Percentiles rank a stretch among this genome's conserved stretches.
Evolutionary conservation across 495 filamentous ascomycete genomes (phyloP).

Genomic region (Lophium mytilinum): DNA sequence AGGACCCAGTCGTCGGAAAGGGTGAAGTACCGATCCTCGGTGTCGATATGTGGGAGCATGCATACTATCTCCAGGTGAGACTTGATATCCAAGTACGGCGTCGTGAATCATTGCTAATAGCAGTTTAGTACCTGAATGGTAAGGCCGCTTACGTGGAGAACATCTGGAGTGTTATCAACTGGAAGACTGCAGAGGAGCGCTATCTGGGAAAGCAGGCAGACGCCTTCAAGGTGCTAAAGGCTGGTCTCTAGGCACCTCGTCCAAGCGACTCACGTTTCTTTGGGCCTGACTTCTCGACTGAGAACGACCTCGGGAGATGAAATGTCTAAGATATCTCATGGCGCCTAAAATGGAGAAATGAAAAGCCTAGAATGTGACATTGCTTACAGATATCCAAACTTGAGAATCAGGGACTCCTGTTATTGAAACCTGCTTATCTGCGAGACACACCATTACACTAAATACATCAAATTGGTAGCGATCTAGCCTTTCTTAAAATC

Average conservation of each 20-base stretch:
- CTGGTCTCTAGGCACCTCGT: neutral
- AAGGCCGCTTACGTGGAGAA: conserved; percentile 33
- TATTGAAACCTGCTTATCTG: no score
- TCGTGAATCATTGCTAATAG: neutral
- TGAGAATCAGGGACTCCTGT: no score
- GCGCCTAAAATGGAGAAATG: no score
- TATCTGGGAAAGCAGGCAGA: conserved; percentile 20
- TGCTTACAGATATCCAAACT: no score
- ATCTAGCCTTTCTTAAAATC: no score
- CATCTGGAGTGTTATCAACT: conserved; percentile 34
- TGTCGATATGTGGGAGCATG: conserved; percentile 39
- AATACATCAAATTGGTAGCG: no score
- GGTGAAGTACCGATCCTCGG: conserved; percentile 32
- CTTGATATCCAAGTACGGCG: neutral
- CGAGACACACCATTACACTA: no score
- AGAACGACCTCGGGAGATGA: no score
- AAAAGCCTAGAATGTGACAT: no score
- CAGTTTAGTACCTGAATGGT: conserved; percentile 31
- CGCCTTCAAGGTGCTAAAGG: conserved; percentile 27
- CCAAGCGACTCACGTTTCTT: no score
- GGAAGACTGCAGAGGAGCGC: conserved; percentile 29
- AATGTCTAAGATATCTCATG: no score
- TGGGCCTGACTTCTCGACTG: no score
- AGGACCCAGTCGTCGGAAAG: conserved; percentile 31
- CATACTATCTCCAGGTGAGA: conserved; percentile 34